Evolutionary conservation across 2,329 filamentous ascomycete species (phyloP).

Genomic region (Venturia asperata): DNA sequence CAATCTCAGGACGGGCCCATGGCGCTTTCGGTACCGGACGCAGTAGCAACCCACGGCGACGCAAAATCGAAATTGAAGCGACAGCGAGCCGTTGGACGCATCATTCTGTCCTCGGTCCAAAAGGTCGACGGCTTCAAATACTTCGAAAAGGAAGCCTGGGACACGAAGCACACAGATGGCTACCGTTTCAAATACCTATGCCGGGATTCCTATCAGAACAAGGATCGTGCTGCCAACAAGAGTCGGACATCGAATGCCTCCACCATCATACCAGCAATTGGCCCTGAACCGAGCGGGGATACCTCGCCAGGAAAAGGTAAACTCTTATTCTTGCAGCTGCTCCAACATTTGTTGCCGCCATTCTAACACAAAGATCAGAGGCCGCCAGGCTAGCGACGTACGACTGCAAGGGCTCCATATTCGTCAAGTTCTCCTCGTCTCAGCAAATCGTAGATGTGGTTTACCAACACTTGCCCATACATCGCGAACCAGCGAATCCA

Average conservation of each 20-base stretch:
- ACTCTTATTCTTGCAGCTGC: too few relatives aligned
- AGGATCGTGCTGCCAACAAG: slow-evolving; percentile 25
- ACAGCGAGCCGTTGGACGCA: slow-evolving; percentile 17
- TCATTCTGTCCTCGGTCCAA: slow-evolving; percentile 29
- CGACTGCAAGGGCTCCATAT: slow-evolving; percentile 31
- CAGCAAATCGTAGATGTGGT: slow-evolving; percentile 31
- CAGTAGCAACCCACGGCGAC: slow-evolving; percentile 19
- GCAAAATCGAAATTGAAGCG: slow-evolving; percentile 20
- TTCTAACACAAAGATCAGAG: background rate
- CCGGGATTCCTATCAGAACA: slow-evolving; percentile 30
- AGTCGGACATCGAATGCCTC: slow-evolving; percentile 20
- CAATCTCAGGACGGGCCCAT: background rate
- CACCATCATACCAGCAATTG: slow-evolving; percentile 18
- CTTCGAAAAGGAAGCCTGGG: slow-evolving; percentile 28
- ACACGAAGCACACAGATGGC: slow-evolving; percentile 29
- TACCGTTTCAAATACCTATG: slow-evolving; percentile 31
- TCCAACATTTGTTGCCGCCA: background rate
- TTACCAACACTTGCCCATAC: slow-evolving; percentile 33
- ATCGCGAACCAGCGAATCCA: slow-evolving; percentile 20
- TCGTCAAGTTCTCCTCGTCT: slow-evolving; percentile 32
- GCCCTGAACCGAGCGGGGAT: background rate
- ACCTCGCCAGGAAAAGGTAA: slow-evolving; percentile 14
- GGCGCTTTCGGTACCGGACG: slow-evolving; percentile 18
- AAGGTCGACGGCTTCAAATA: slow-evolving; percentile 31
- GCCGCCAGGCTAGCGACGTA: slow-evolving; percentile 24